phyloP scores from a whole-genome alignment of 306 rosid genomes.

The Echinosophora koreensis region DNA sequence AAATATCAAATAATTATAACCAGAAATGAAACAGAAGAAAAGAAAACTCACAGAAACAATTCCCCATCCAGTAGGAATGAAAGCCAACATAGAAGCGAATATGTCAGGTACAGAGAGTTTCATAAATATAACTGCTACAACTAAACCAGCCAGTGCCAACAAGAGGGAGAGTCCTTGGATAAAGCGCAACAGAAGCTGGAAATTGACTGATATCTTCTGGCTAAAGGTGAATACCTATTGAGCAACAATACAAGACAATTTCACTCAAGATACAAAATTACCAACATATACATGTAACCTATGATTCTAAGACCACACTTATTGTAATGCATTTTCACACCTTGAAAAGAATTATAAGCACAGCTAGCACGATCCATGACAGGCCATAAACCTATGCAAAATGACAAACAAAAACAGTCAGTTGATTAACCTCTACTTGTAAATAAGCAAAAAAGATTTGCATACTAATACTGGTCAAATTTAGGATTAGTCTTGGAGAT shows the following conservation, averaged over 20 bases:
- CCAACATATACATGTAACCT: constrained; percentile 22
- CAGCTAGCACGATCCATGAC: constrained; percentile 85
- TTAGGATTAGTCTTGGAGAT: not conserved
- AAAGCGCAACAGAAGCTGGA: constrained; percentile 91
- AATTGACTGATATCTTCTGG: constrained; percentile 91
- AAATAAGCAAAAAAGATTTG: not conserved
- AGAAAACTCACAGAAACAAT: constrained; percentile 78
- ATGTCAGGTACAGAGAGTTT: constrained; percentile 68
- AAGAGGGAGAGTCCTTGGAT: constrained; percentile 86
- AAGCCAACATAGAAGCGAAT: constrained; percentile 85
- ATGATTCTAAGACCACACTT: not conserved
- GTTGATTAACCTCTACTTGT: constrained; percentile 20
- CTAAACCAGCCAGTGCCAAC: constrained; percentile 82
- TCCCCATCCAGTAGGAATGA: constrained; percentile 98
- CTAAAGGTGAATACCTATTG: constrained; percentile 90
- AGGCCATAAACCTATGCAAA: constrained; percentile 78
- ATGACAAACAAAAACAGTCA: constrained; percentile 37
- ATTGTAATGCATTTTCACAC: constrained; percentile 46
- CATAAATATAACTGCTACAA: constrained; percentile 69
- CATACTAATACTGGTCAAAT: not conserved
- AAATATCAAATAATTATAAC: not conserved
- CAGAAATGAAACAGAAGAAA: constrained; percentile 6
- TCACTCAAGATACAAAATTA: constrained; percentile 49
- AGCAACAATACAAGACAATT: constrained; percentile 42
- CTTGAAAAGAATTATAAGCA: constrained; percentile 88